Conservation (phyloP, 495 filamentous ascomycete genomes). For the Aspergillus cavernicola region DNA sequence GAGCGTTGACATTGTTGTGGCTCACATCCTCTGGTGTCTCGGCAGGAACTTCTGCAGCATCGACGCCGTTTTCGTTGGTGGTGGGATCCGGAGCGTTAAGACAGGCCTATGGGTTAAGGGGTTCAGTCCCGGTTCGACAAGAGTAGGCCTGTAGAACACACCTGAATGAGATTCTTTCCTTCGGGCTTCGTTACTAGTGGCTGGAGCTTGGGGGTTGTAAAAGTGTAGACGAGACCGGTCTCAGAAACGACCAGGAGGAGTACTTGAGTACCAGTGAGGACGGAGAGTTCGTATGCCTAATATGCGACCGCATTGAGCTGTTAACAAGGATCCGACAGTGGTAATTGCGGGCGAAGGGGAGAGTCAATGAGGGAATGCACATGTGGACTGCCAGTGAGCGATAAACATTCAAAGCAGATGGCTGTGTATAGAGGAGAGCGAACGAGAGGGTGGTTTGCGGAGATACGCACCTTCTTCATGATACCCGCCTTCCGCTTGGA, state of each 20-base stretch:
- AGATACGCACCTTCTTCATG: constrained; percentile 94
- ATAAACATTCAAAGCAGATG: background rate
- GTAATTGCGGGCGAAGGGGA: background rate
- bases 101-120: constrained; percentile 64
- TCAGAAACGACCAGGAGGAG: constrained; percentile 96
- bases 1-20: constrained; percentile 50
- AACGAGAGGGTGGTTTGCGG: constrained; percentile 12
- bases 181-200: constrained; percentile 98
- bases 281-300: constrained; percentile 95
- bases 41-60: constrained; percentile 53
- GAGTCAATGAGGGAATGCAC: background rate
- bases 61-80: constrained; percentile 86
- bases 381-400: background rate
- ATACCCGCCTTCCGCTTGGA: constrained; percentile 99
- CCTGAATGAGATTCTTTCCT: constrained; percentile 99
- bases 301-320: constrained; percentile 21
- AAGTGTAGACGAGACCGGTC: constrained; percentile 98
- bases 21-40: constrained; percentile 56
- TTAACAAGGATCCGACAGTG: constrained; percentile 4
- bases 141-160: constrained; percentile 35
- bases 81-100: constrained; percentile 95
- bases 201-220: constrained; percentile 98
- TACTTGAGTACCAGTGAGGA: constrained; percentile 97
- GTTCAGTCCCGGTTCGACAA: background rate
- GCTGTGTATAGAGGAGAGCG: background rate